phyloP scores from a whole-genome alignment of 495 filamentous ascomycete genomes.

The Massariosphaeria phaeospora region DNA sequence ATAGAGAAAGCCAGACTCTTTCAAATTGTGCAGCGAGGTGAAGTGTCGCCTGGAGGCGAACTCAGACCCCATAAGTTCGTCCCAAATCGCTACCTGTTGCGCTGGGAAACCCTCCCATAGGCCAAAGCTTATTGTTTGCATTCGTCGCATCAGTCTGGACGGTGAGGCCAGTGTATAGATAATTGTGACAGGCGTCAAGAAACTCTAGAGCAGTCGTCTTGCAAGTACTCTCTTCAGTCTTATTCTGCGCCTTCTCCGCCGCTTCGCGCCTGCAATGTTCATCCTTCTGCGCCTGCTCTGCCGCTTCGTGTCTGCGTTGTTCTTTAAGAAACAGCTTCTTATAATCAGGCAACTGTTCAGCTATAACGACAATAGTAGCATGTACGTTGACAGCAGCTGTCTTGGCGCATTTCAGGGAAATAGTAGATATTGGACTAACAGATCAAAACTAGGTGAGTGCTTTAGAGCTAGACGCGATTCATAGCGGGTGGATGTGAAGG shows the following conservation, averaged over 20 bases:
- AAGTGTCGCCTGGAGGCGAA: slow-evolving; percentile 22
- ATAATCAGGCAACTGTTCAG: slow-evolving; percentile 25
- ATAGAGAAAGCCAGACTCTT: slow-evolving; percentile 29
- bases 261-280: slow-evolving; percentile 17
- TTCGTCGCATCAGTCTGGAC: slow-evolving; percentile 21
- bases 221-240: slow-evolving; percentile 14
- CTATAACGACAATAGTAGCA: slow-evolving; percentile 16
- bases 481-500: slow-evolving; percentile 13
- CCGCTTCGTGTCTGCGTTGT: slow-evolving; percentile 19
- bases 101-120: slow-evolving; percentile 22
- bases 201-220: slow-evolving; percentile 26
- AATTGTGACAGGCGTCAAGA: slow-evolving; percentile 24
- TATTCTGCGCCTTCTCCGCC: slow-evolving; percentile 6
- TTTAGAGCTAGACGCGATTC: slow-evolving; percentile 7
- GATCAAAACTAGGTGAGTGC: no score
- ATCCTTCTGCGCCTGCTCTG: slow-evolving; percentile 18
- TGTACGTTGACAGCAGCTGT: slow-evolving; percentile 19
- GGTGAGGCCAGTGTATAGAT: slow-evolving; percentile 17
- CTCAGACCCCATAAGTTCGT: slow-evolving; percentile 11
- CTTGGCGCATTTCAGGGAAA: slow-evolving; percentile 8
- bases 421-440: slow-evolving; percentile 10
- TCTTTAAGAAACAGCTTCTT: slow-evolving; percentile 23
- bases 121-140: slow-evolving; percentile 24
- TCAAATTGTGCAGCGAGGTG: slow-evolving; percentile 18
- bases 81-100: slow-evolving; percentile 19